These are phyloP conservation scores for Plasmodium gaboni DNA, from an alignment of 169 alveolate species.

Conservation along the genomic window DNA sequence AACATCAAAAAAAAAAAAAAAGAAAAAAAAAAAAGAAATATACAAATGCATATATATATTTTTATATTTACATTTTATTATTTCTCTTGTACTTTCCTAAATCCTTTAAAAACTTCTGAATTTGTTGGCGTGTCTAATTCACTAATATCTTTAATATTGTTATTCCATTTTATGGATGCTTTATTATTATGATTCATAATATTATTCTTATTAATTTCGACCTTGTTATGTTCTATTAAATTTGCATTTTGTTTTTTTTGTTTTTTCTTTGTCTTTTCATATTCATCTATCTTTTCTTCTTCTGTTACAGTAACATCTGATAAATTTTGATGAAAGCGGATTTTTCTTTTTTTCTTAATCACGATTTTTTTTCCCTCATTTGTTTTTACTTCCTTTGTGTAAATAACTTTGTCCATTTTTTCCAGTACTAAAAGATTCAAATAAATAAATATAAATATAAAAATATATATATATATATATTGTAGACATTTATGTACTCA, in stretches of 20 bases:
- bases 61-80: constrained; percentile 13
- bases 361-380: constrained; percentile 70
- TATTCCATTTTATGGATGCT: constrained; percentile 75
- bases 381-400: constrained; percentile 68
- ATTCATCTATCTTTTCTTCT: constrained; percentile 63
- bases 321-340: constrained; percentile 67
- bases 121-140: constrained; percentile 75
- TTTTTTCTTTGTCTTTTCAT: constrained; percentile 71
- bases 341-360: constrained; percentile 71
- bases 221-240: constrained; percentile 12
- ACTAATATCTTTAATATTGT: constrained; percentile 66
- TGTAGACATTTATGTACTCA: not conserved
- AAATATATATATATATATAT: not conserved
- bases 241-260: constrained; percentile 41
- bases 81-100: constrained; percentile 45
- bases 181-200: constrained; percentile 43
- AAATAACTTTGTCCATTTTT: constrained; percentile 73
- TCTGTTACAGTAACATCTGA: constrained; percentile 75
- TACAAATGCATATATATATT: constrained; percentile 5
- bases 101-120: constrained; percentile 69
- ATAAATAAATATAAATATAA: not conserved
- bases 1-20: not conserved
- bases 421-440: constrained; percentile 25
- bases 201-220: constrained; percentile 4
- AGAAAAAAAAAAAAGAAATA: not conserved